Base-by-base conservation (phyloP, 257 asterid species). In the Lithospermum erythrorhizon region DNA sequence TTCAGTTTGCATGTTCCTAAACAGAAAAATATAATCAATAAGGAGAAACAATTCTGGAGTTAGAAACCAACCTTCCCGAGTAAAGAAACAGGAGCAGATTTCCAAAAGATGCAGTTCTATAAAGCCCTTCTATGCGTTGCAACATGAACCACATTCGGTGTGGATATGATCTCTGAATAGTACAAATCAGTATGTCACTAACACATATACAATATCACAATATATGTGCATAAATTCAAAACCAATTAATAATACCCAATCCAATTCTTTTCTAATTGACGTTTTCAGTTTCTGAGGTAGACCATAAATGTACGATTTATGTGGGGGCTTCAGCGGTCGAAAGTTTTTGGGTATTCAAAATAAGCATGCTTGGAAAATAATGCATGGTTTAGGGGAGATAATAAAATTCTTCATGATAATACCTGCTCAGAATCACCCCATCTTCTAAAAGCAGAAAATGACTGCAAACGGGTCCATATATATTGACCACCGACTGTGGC, bases 361-460 rank as follows among this genome's bases (percentile, higher is more conserved):
- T 35, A 35, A 35, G 6, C 55, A 49, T 48, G 16, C 25, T 23
- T 56, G 32, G 32, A 27, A 5, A 27, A 27, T 1, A 27, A 27
- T 27, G 6, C 32, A 27, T 27, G 0, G 32, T 23, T 17, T 10
- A 10, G 5, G 24, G 23, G 4, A 35, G 32, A 27, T 27, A 21
- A 9, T 17, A 61, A 66, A 37, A 21, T 6, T 22, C 21, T 22
- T n/a, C 11, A 24, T 37, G 11, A 63, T 24, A n/a, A 16, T 69
- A 90, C 98, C 90, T 90, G 96, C 63, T 88, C 96, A 35, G 96
- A 83, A 70, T 82, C 89, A n/a, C 96, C 98, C 95, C 94, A 89
- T 78, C 97, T 87, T 6, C 95, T 90, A 59, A 91, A 89, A 68
- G 95, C 94, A 58, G 97, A 91, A 82, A 88, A 88, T 0, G 97